A percentile compares a stretch with the other conserved stretches of the same genome.
These are phyloP conservation scores for Stentor coeruleus DNA, from an alignment of 73 alveolate genomes.

Conservation along the genomic window DNA sequence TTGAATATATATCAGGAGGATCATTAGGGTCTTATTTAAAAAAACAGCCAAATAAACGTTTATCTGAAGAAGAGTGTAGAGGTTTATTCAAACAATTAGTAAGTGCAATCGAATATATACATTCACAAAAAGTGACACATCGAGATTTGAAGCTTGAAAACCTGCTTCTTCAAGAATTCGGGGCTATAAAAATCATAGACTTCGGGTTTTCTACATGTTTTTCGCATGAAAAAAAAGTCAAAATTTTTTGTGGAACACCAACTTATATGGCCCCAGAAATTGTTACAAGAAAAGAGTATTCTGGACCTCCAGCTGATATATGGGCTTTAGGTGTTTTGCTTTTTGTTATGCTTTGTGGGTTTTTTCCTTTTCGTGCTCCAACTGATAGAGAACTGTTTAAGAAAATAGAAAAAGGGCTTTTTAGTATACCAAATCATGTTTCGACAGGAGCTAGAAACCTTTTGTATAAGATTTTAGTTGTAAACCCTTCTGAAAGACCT, in stretches of 20 bases:
- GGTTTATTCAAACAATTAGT: constrained; percentile 35
- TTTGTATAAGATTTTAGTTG: not conserved
- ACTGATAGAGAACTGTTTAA: constrained; percentile 34
- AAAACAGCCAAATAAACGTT: constrained; percentile 46
- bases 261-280: constrained; percentile 95
- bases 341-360: constrained; percentile 73
- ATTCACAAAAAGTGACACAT: constrained; percentile 60
- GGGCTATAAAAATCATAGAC: constrained; percentile 69
- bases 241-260: constrained; percentile 90
- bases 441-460: not conserved
- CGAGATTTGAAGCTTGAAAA: constrained; percentile 84
- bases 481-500: not conserved
- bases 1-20: constrained; percentile 78
- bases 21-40: constrained; percentile 55
- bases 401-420: not conserved
- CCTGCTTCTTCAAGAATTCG: constrained; percentile 53
- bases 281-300: constrained; percentile 62
- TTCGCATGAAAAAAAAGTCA: constrained; percentile 63
- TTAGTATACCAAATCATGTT: not conserved
- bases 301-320: constrained; percentile 70
- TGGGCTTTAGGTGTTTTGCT: constrained; percentile 75
- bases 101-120: constrained; percentile 41
- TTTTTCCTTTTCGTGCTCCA: constrained; percentile 57
- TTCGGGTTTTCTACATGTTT: constrained; percentile 76
- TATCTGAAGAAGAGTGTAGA: constrained; percentile 62